phyloP scores from a whole-genome alignment of 2,329 filamentous ascomycete species.

The Aureobasidium sp. region DNA sequence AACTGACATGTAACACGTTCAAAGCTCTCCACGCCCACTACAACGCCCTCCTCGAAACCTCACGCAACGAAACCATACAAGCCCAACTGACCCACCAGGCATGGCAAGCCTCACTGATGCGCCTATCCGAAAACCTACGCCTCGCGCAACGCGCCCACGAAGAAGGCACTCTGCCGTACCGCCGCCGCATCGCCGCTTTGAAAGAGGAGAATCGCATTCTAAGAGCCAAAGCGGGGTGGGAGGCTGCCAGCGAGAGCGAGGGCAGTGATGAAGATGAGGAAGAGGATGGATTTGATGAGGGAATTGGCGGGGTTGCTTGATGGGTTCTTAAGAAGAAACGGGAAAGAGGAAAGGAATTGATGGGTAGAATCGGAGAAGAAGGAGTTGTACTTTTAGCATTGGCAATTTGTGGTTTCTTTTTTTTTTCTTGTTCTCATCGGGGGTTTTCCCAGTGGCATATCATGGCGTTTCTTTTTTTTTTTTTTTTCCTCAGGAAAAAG shows the following conservation, averaged over 20 bases:
- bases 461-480: too few species aligned
- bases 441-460: too few species aligned
- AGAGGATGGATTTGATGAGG: conserved; percentile 21
- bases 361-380: too few species aligned
- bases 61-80: conserved; percentile 39
- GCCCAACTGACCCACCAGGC: conserved; percentile 42
- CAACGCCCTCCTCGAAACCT: conserved; percentile 36
- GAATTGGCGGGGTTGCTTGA: neutral
- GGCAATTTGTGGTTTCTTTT: too few species aligned
- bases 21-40: conserved; percentile 42
- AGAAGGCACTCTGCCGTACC: conserved; percentile 28
- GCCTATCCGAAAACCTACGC: conserved; percentile 37
- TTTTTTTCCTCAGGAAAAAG: too few species aligned
- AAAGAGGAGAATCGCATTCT: conserved; percentile 44
- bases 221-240: conserved; percentile 40
- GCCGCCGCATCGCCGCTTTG: conserved; percentile 35
- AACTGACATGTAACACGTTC: neutral
- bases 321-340: neutral
- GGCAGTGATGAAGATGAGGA: conserved; percentile 38
- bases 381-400: too few species aligned
- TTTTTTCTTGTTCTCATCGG: too few species aligned
- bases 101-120: conserved; percentile 41
- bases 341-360: too few species aligned
- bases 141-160: conserved; percentile 2
- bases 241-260: conserved; percentile 31